A percentile compares a stretch with the other conserved stretches of the same genome.
These are phyloP conservation scores for Castanea crenata DNA, from an alignment of 306 rosid genomes.

Conservation along the genomic window DNA sequence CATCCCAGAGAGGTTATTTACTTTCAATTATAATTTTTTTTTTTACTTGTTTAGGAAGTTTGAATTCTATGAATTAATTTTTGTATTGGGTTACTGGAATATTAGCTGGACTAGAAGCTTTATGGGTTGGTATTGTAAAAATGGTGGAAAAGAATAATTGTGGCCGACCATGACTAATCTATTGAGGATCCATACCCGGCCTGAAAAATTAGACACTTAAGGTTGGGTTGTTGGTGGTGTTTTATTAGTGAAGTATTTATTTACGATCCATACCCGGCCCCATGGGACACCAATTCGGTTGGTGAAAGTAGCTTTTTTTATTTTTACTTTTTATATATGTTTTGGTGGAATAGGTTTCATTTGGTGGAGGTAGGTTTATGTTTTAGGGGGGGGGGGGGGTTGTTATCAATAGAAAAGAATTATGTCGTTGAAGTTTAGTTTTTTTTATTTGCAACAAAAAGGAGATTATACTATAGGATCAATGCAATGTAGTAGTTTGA, in stretches of 20 bases:
- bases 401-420: background rate
- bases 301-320: background rate
- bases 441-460: background rate
- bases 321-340: no score
- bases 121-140: background rate
- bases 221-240: no score
- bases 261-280: no score
- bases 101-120: background rate
- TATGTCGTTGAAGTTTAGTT: background rate
- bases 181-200: no score
- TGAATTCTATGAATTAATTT: background rate
- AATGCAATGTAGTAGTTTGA: background rate
- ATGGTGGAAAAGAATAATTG: no score
- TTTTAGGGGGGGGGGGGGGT: background rate
- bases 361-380: background rate
- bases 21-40: background rate
- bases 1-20: conserved; percentile 81
- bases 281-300: background rate
- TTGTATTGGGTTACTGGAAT: background rate
- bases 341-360: background rate
- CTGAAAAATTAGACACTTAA: no score
- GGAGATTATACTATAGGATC: background rate
- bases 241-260: no score
- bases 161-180: no score
- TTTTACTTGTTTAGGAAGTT: background rate